Evolutionary conservation across 352 stramenopile genomes (phyloP), one percentile per base, ranked within the genome.

Genomic region (Bremia lactucae): DNA sequence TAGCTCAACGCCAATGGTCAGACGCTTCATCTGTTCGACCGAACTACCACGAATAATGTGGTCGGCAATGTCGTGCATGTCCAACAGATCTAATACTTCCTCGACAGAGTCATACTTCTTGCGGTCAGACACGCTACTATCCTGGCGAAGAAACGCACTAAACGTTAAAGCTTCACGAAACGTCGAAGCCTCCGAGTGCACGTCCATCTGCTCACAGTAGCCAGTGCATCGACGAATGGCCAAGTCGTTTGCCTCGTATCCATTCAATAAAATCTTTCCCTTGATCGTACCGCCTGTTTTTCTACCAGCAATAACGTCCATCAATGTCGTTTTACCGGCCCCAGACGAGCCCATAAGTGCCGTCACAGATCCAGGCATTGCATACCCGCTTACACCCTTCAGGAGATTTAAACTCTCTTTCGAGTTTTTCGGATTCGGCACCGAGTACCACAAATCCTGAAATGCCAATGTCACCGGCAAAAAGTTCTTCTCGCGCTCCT

Each of bases 231-330:
- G 65, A 26, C 59, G 62, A 22, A 75, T 75, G 26, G 65, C 55
- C 24, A 75, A 47, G 21, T 68, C 55, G 18, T 38, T 70, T 4
- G 61, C 65, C 9, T 58, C 51, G 52, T 59, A 65, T 34, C 64
- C 64, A 36, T 73, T 79, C 10, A 56, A 52, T 10, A 67, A 18
- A 7, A 89, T 69, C 11, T 82, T 58, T 18, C 80, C 80, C 1
- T 50, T 49, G 38, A 85, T 74, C 5, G 55, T 73, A 18, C 89
- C 88, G 15, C 55, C 63, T 23, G 61, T 75, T 42, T 73, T 49
- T 18, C 88, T 64, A 20, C 89, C 61, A 3, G 87, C 80, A 36
- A 97, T 87, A 9, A 96, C 85, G 63, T 97, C 86, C 53, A 95
- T 84, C 13, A 97, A 63, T 2, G 88, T 97, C 20, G 66, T 86